A percentile compares a stretch with the other conserved stretches of the same genome.
phyloP scores from a whole-genome alignment of 257 asterid genomes.

The Petunia axillaris region DNA sequence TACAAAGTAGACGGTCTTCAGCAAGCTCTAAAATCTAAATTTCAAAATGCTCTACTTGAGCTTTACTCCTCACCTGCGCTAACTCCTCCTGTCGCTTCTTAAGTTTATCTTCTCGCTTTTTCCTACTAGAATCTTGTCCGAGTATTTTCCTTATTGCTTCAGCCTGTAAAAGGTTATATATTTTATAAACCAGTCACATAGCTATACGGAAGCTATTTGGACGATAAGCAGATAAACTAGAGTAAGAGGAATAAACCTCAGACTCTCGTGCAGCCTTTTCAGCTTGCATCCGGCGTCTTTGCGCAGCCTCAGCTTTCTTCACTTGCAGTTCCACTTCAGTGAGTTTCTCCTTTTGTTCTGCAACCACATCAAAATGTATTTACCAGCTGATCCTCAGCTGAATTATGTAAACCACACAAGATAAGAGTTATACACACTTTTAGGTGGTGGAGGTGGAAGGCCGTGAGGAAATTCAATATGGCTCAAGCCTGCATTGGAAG shows the following conservation, averaged over 20 bases:
- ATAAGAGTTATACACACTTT: slow-evolving; percentile 48
- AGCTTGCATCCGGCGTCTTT: slow-evolving; percentile 71
- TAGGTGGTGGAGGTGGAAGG: slow-evolving; percentile 78
- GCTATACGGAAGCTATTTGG: not conserved
- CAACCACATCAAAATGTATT: slow-evolving; percentile 24
- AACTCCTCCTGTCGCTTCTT: slow-evolving; percentile 63
- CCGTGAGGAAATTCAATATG: slow-evolving; percentile 67
- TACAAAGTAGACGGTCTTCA: not conserved
- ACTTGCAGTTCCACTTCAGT: slow-evolving; percentile 78
- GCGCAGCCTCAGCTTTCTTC: slow-evolving; percentile 88
- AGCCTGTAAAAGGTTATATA: slow-evolving; percentile 51
- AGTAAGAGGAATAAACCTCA: slow-evolving; percentile 52
- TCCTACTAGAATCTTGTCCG: slow-evolving; percentile 92
- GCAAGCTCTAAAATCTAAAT: not conserved
- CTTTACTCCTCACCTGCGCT: slow-evolving; percentile 54
- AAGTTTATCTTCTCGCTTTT: slow-evolving; percentile 70
- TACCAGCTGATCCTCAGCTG: not conserved
- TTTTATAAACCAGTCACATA: not conserved
- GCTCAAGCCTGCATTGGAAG: slow-evolving; percentile 45
- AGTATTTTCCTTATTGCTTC: slow-evolving; percentile 88
- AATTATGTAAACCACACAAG: slow-evolving; percentile 22
- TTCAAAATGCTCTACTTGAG: not conserved
- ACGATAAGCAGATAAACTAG: slow-evolving; percentile 11
- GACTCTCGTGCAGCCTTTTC: slow-evolving; percentile 90
- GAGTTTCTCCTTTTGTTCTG: slow-evolving; percentile 80